Conservation (phyloP, 2,329 filamentous ascomycete genomes). For the Thelonectria blattea region DNA sequence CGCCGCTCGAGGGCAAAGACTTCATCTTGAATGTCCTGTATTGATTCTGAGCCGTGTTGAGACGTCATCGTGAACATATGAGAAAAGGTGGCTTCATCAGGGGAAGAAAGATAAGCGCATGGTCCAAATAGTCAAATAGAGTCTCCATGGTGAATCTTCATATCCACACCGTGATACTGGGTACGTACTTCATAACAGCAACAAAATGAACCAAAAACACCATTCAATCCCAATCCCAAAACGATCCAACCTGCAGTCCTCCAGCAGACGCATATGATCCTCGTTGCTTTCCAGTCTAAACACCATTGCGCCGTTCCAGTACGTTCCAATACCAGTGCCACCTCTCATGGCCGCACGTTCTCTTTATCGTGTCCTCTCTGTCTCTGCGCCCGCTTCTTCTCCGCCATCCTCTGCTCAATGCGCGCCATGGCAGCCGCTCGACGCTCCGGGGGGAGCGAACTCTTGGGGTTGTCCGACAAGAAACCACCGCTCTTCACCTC, state of each 20-base stretch:
- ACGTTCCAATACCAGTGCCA: conserved; percentile 16
- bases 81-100: conserved; percentile 11
- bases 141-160: conserved; percentile 33
- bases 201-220: conserved; percentile 29
- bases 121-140: conserved; percentile 19
- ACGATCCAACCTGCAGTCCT: conserved; percentile 10
- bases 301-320: conserved; percentile 21
- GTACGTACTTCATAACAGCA: conserved; percentile 2
- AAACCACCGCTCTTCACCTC: conserved; percentile 42
- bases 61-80: conserved; percentile 37
- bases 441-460: conserved; percentile 56
- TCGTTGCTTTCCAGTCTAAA: conserved; percentile 27
- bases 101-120: conserved; percentile 29
- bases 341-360: conserved; percentile 51
- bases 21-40: conserved; percentile 54
- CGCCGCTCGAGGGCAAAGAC: conserved; percentile 63
- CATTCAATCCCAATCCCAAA: conserved; percentile 29
- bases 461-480: conserved; percentile 49
- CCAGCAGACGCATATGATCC: conserved; percentile 6
- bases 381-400: conserved; percentile 50
- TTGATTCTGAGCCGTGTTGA: conserved; percentile 27
- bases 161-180: conserved; percentile 19
- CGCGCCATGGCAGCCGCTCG: conserved; percentile 61
- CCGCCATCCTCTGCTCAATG: conserved; percentile 59
- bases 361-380: conserved; percentile 54